A percentile compares a stretch with the other conserved stretches of the same genome.
These are phyloP conservation scores for Vicia villosa DNA, from an alignment of 306 rosid genomes.

Conservation along the genomic window DNA sequence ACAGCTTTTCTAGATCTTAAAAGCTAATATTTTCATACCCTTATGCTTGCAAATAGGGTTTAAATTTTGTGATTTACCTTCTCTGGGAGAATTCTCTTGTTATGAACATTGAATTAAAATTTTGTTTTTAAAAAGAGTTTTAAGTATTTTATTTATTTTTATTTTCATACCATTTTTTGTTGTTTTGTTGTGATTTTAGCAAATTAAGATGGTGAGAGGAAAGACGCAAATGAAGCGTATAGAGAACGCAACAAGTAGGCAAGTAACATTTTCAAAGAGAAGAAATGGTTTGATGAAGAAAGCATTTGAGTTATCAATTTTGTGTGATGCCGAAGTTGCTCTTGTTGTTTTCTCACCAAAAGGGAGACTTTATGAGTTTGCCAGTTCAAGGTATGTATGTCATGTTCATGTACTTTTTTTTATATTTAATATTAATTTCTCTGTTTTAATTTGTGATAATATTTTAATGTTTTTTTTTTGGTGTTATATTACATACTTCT, in stretches of 20 bases:
- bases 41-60: neutral
- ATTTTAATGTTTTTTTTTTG: too few relatives aligned
- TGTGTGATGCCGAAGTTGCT: slow-evolving; percentile 69
- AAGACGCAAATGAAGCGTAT: slow-evolving; percentile 87
- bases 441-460: too few relatives aligned
- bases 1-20: slow-evolving; percentile 20
- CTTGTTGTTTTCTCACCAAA: slow-evolving; percentile 52
- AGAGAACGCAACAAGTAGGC: slow-evolving; percentile 93
- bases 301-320: slow-evolving; percentile 86
- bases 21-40: neutral
- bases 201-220: slow-evolving; percentile 75
- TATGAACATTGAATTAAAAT: too few relatives aligned
- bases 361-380: slow-evolving; percentile 52
- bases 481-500: too few relatives aligned
- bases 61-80: neutral
- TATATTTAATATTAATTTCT: neutral
- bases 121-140: too few relatives aligned
- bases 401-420: neutral
- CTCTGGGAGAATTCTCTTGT: neutral
- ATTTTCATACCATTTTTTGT: neutral
- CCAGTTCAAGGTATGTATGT: slow-evolving; percentile 45
- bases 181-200: neutral
- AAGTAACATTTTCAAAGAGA: slow-evolving; percentile 86
- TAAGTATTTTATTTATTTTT: neutral
- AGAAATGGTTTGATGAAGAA: slow-evolving; percentile 83